A percentile compares a stretch with the other conserved stretches of the same genome.
Evolutionary conservation across 192 early-diverging fungal species (phyloP).

Genomic region (Backusella macrospora): DNA sequence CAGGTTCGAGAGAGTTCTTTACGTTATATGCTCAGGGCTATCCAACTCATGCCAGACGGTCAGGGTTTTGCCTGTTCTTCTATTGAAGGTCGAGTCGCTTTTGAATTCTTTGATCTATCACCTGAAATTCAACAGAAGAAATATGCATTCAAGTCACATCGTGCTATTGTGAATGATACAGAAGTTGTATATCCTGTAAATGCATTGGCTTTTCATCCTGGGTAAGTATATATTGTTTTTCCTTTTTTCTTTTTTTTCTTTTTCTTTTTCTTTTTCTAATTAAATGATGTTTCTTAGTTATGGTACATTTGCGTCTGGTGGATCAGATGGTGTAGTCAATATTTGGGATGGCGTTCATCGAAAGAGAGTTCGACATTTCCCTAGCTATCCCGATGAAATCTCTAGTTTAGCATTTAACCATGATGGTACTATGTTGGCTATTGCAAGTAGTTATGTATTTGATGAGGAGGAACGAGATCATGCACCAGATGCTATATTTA

Average conservation of each 20-base stretch:
- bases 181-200: constrained; percentile 94
- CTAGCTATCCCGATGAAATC: constrained; percentile 80
- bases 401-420: constrained; percentile 80
- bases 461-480: constrained; percentile 94
- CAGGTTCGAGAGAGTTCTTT: constrained; percentile 77
- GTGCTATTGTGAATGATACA: constrained; percentile 71
- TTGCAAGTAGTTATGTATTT: constrained; percentile 92
- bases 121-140: constrained; percentile 73
- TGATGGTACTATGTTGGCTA: constrained; percentile 78
- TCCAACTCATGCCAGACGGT: constrained; percentile 85
- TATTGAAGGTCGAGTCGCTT: constrained; percentile 92
- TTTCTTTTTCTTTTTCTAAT: too few species aligned
- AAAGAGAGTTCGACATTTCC: constrained; percentile 85
- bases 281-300: too few species aligned
- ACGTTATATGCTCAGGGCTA: constrained; percentile 87
- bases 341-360: constrained; percentile 93
- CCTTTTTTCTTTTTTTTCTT: too few species aligned
- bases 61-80: constrained; percentile 86
- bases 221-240: constrained; percentile 59
- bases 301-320: constrained; percentile 96
- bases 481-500: constrained; percentile 78
- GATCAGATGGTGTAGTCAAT: constrained; percentile 88
- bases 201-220: constrained; percentile 89
- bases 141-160: constrained; percentile 98
- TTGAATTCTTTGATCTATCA: constrained; percentile 86